Evolutionary conservation across 179 eudicot species (phyloP), one percentile per base, ranked within the genome.

Genomic region (Camellia oleifera): DNA sequence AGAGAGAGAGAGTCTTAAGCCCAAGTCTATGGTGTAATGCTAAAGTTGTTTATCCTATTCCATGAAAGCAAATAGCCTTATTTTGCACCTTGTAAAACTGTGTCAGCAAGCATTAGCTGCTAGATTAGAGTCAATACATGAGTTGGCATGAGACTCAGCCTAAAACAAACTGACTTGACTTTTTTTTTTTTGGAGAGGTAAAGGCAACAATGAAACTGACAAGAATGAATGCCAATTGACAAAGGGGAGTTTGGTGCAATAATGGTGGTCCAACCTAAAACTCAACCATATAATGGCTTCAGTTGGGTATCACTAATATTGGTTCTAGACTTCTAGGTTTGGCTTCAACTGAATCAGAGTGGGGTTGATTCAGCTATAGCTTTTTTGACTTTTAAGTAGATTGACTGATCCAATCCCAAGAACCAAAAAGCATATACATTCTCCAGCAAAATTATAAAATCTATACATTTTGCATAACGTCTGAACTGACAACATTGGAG

Each of bases 221-320:
- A 65, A 5, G 0, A 3, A 8, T 67, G 48, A 68, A 15, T 7
- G 17, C 15, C 17, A 5, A 26, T 15, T 45, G 72, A 69, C 8
- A 69, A 69, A 44, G 26, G 11, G 72, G 52, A 18, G 13, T 15
- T 66, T 69, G 54, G 72, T 17, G 72, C 72, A 69, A 69, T 45
- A 26, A 15, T 42, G 45, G 32, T 12, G 46, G 46, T 66, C 70
- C 13, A 6, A 42, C 5, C 72, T 18, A 23, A 69, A 69, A 4
- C 72, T 18, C 53, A 69, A 69, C 54, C 10, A 42, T 14, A 48
- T 0, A 8, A 69, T 69, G 72, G 23, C 54, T n/a, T 69, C 20
- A 9, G 54, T 7, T 9, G 61, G 61, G 61, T 46, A 68, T 32
- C 5, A 40, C 20, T 42, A 9, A 68, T 44, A 40, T 44, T 23